Percentiles rank a stretch among this genome's conserved stretches.
Evolutionary conservation across 768 basidiomycete genomes (phyloP).

Genomic region (Mycena capillaripes): DNA sequence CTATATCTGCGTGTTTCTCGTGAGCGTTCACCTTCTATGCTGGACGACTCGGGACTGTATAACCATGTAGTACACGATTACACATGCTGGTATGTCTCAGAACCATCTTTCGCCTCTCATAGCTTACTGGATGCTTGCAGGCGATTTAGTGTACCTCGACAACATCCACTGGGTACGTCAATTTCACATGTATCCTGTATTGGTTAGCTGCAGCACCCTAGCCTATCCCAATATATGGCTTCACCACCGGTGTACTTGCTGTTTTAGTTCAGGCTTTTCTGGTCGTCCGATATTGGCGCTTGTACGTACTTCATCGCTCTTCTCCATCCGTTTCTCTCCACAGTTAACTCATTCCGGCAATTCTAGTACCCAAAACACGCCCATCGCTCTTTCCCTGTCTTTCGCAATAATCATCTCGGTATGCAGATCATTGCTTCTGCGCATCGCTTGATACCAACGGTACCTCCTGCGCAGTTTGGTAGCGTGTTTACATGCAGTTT

Average conservation of each 20-base stretch:
- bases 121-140: background rate
- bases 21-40: background rate
- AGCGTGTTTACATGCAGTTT: too few relatives aligned
- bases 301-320: constrained; percentile 2
- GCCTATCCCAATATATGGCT: too few relatives aligned
- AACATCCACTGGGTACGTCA: too few relatives aligned
- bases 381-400: constrained; percentile 1
- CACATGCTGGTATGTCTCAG: too few relatives aligned
- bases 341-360: background rate
- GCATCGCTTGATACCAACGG: background rate
- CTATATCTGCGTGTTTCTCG: constrained; percentile 4
- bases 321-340: background rate
- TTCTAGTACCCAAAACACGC: background rate
- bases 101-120: constrained; percentile 5
- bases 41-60: background rate
- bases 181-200: too few relatives aligned
- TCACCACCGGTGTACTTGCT: background rate
- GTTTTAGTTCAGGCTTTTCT: constrained; percentile 6
- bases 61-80: too few relatives aligned
- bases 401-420: constrained; percentile 1
- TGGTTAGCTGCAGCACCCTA: too few relatives aligned
- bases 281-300: constrained; percentile 1
- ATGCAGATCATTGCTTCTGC: background rate
- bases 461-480: constrained; percentile 4
- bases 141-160: background rate